Base-by-base conservation (phyloP, 495 filamentous ascomycete genomes). In the Penicillium crystallinum region DNA sequence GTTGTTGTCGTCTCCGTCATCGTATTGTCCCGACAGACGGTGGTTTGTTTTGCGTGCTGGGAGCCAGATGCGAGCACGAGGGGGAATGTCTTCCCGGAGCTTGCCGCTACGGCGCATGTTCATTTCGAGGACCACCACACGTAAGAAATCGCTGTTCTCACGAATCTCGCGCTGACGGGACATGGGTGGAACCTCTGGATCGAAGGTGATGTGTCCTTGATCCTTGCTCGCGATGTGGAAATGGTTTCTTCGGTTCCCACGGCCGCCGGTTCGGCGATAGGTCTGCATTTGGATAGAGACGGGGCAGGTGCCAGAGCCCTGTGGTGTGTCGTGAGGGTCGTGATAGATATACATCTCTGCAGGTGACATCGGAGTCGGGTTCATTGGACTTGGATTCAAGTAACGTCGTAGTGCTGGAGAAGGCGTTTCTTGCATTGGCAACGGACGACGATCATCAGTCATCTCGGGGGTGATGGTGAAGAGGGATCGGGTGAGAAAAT, bases 81-180 rank as follows among this genome's bases (percentile, higher is more conserved):
- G 89, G 35, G 87, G 86, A n/a, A 82, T 82, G 40, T 86, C 84
- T 40, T 92, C 87, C 58, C 90, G 88, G 50, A 98, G 73, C 70
- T 98, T 97, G 38, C 93, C 93, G 38, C 77, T 80, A 59, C 89
- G 85, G 27, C 91, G 86, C 93, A 98, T 98, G 52, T 92, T 89
- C 87, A 96, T 96, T 71, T 98, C 93, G 61, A 97, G 78, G 47
- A 97, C 92, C 23, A 95, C 89, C 60, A 97, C 85, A 25, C 93
- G 83, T 44, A 98, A 83, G 71, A 97, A 98, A 57, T 97, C 87
- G 21, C 86, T 81, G 64, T 98, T 98, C 66, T 98, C 93, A 33
- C 93, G 81, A 56, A 89, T 82, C 65, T 97, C 93, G 12, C 93
- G 83, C 64, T 91, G 91, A 12, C 90, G 85, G 10, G 86, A 77